phyloP scores from a whole-genome alignment of 805 yeast species.

The Saccharomycopsis javanensis region DNA sequence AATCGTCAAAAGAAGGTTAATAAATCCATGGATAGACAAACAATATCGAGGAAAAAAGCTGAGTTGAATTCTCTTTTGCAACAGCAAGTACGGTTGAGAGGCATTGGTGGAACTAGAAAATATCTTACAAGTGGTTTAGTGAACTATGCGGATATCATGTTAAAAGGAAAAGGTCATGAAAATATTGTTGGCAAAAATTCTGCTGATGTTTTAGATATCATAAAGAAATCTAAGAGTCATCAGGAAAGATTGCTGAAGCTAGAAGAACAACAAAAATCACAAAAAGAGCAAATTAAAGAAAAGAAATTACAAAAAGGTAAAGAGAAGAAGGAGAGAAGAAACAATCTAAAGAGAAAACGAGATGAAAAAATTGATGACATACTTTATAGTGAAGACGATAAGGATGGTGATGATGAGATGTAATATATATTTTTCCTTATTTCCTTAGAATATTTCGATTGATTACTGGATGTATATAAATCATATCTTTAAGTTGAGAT shows the following conservation, averaged over 20 bases:
- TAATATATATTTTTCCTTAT: background rate
- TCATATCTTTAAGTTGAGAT: too few relatives aligned
- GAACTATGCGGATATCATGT: conserved; percentile 69
- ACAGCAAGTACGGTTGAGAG: conserved; percentile 41
- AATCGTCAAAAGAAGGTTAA: conserved; percentile 47
- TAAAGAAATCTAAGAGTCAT: conserved; percentile 28
- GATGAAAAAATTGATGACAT: conserved; percentile 2
- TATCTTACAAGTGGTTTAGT: conserved; percentile 72
- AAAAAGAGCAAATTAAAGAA: conserved; percentile 7
- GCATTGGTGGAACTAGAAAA: conserved; percentile 31
- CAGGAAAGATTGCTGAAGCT: conserved; percentile 13
- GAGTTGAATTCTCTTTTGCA: conserved; percentile 45
- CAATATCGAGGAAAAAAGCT: conserved; percentile 36
- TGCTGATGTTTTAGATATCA: conserved; percentile 56
- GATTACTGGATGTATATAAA: background rate
- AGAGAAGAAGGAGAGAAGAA: conserved; percentile 10
- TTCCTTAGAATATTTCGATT: background rate
- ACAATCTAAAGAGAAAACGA: background rate
- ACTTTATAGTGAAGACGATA: background rate
- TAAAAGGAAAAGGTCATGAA: conserved; percentile 56
- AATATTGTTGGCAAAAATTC: conserved; percentile 62
- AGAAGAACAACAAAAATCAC: conserved; percentile 13
- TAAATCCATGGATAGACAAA: conserved; percentile 43
- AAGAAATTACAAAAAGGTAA: conserved; percentile 6
- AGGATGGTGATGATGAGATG: background rate